phyloP scores from a whole-genome alignment of 2,329 filamentous ascomycete genomes.

The Botrytis deweyae region DNA sequence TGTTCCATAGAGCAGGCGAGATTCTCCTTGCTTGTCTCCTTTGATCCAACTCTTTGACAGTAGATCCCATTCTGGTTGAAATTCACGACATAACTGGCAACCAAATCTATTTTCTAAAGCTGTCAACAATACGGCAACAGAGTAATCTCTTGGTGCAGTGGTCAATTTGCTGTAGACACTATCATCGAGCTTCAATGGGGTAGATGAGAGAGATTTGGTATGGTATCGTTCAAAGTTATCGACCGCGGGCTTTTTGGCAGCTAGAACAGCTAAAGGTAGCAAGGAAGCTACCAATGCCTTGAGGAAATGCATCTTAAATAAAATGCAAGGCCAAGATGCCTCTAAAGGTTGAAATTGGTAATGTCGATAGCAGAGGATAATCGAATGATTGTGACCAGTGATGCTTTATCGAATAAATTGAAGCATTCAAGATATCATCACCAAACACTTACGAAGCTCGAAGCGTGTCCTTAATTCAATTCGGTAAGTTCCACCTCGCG shows the following conservation, averaged over 20 bases:
- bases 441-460: conserved; percentile 20
- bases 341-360: not conserved
- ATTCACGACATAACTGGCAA: conserved; percentile 83
- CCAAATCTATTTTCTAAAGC: conserved; percentile 80
- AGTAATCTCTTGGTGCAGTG: conserved; percentile 76
- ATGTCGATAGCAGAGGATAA: not conserved
- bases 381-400: conserved; percentile 6
- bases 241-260: conserved; percentile 58
- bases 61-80: conserved; percentile 92
- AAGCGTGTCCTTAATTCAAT: conserved; percentile 23
- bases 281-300: conserved; percentile 61
- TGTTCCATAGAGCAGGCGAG: conserved; percentile 74
- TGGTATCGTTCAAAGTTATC: conserved; percentile 73
- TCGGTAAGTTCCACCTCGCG: conserved; percentile 22
- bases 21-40: conserved; percentile 73
- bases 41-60: conserved; percentile 83
- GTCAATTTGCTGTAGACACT: conserved; percentile 73
- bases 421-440: conserved; percentile 11
- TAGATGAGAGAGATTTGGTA: conserved; percentile 61
- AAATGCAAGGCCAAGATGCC: conserved; percentile 22
- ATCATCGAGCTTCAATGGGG: conserved; percentile 78
- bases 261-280: conserved; percentile 59
- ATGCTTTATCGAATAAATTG: not conserved
- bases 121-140: conserved; percentile 78
- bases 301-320: conserved; percentile 65